Evolutionary conservation across 257 asterid genomes (phyloP).

Genomic region (Haberlea rhodopensis): DNA sequence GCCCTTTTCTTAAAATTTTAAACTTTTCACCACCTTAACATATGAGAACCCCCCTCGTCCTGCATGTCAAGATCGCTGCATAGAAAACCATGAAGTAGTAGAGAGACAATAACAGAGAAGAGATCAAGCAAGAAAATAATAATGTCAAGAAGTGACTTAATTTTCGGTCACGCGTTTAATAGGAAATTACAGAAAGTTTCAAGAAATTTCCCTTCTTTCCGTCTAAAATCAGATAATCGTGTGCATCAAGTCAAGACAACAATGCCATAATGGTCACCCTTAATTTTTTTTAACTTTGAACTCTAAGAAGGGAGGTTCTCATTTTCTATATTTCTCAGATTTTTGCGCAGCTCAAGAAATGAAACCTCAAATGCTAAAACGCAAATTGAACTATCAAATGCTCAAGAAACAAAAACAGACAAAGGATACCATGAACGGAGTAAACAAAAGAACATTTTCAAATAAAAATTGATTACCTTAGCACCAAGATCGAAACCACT

Average conservation of each 20-base stretch:
- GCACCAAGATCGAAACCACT: not conserved
- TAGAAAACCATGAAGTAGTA: not conserved
- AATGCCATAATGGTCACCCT: not conserved
- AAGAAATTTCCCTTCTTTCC: not conserved
- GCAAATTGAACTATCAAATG: not conserved
- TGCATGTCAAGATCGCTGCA: not conserved
- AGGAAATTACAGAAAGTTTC: not conserved
- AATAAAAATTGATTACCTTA: slow-evolving; percentile 7
- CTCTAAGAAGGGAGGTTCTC: slow-evolving; percentile 14
- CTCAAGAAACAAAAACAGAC: slow-evolving; percentile 19
- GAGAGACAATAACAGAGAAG: not conserved
- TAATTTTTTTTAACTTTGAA: not conserved
- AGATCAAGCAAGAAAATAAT: not conserved
- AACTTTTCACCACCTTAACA: not conserved
- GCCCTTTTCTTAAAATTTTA: not conserved
- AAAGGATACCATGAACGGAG: not conserved
- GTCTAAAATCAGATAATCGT: not conserved
- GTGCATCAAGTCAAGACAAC: slow-evolving; percentile 12
- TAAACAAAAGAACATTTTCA: not conserved
- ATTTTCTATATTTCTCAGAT: not conserved
- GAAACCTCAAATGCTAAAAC: not conserved
- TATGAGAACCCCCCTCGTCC: not conserved
- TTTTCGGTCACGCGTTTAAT: not conserved
- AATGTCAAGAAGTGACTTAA: not conserved
- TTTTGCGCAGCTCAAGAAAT: not conserved